Evolutionary conservation across 495 filamentous ascomycete genomes (phyloP), one percentile per base, ranked within the genome.

Genomic region (Penicillium crystallinum): DNA sequence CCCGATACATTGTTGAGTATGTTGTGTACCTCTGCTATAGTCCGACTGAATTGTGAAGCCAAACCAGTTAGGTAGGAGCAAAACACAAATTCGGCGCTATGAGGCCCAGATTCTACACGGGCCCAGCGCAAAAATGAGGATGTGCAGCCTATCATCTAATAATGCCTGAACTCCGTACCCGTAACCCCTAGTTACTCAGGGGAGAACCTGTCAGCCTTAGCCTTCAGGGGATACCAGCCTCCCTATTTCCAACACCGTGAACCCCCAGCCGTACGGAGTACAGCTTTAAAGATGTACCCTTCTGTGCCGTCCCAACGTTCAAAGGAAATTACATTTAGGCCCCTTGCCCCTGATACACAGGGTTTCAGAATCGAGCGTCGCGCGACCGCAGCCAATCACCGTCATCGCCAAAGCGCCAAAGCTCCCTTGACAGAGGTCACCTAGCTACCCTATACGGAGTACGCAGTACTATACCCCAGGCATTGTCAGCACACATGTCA

Each of bases 121-220:
- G 36, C 12, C 44, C 44, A 39, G 49, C 45, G 54, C 49, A 25
- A 45, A 61, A 43, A 61, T 61, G 47, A 61, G 55, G 58, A 61
- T 55, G 51, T 57, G 47, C 58, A 57, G 31, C 4, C 17, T 29
- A 38, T 46, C 18, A 17, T 17, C n/a, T 15, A 15, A 10, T 36
- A 36, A 36, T 36, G 17, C 30, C 3, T 31, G 6, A 4, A 14
- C 31, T 27, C 23, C 23, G 7, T 27, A 27, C 23, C n/a, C n/a
- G n/a, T n/a, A n/a, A n/a, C n/a, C n/a, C n/a, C n/a, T n/a, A n/a
- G n/a, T n/a, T n/a, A n/a, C n/a, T n/a, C n/a, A n/a, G n/a, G n/a
- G n/a, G n/a, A n/a, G n/a, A n/a, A n/a, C n/a, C n/a, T n/a, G n/a
- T n/a, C n/a, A n/a, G n/a, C n/a, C n/a, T n/a, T 25, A 44, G n/a